A percentile compares a stretch with the other conserved stretches of the same genome.
phyloP scores from a whole-genome alignment of 2,329 filamentous ascomycete genomes.

The Delphinella strobiligena region DNA sequence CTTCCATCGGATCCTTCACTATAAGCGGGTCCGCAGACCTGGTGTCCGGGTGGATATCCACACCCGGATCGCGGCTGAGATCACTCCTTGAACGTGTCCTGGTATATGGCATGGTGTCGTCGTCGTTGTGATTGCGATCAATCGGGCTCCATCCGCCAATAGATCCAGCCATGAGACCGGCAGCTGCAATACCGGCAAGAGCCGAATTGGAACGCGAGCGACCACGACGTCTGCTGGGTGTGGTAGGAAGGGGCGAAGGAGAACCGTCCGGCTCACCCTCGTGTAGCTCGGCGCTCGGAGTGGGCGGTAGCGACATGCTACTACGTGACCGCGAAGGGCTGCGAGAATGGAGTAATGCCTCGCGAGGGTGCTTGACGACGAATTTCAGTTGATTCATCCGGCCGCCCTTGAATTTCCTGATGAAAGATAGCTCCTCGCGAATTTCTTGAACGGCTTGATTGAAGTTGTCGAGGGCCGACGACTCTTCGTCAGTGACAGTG shows the following conservation, averaged over 20 bases:
- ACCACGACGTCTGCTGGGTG: conserved; percentile 45
- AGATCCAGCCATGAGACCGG: conserved; percentile 68
- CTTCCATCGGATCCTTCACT: conserved; percentile 24
- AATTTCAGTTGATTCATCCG: conserved; percentile 73
- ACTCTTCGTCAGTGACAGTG: conserved; percentile 29
- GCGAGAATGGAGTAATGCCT: conserved; percentile 52
- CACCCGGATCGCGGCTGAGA: conserved; percentile 21
- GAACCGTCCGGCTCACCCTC: conserved; percentile 16
- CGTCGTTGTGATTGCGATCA: conserved; percentile 35
- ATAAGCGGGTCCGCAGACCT: conserved; percentile 35
- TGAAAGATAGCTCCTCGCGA: conserved; percentile 67
- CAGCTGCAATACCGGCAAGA: conserved; percentile 67
- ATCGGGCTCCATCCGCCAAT: conserved; percentile 63
- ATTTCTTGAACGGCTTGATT: conserved; percentile 63
- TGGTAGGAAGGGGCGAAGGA: conserved; percentile 32
- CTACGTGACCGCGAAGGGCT: conserved; percentile 50
- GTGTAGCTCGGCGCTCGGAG: conserved; percentile 46
- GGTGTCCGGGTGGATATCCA: conserved; percentile 39
- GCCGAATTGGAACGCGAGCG: conserved; percentile 62
- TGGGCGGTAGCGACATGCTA: conserved; percentile 52
- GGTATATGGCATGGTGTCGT: conserved; percentile 25
- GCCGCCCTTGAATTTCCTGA: conserved; percentile 70
- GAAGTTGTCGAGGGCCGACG: conserved; percentile 38
- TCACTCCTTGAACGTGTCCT: conserved; percentile 19
- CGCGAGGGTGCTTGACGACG: conserved; percentile 61